A percentile compares a stretch with the other conserved stretches of the same genome.
Conservation (phyloP, 1,139 yeast species). For the Yamadazyma triangularis region DNA sequence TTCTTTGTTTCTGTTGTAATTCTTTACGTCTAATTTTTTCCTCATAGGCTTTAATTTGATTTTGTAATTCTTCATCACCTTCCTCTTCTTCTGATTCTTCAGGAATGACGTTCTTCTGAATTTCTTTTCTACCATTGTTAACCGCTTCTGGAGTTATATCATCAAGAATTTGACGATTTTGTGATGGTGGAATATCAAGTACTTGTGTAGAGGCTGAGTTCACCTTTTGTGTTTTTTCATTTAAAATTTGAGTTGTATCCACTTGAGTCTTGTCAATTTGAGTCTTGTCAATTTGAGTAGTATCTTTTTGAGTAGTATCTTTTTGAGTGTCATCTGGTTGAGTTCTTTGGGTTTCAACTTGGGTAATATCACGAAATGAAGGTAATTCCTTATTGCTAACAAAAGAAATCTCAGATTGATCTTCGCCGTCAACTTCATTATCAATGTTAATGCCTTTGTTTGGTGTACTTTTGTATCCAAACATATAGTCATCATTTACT, state of each 20-base stretch:
- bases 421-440: conserved; percentile 4
- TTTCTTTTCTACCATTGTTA: conserved; percentile 19
- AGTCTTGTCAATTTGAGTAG: conserved; percentile 7
- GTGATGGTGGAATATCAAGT: neutral
- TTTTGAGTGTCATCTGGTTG: conserved; percentile 4
- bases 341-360: neutral
- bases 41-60: conserved; percentile 31
- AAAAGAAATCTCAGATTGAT: conserved; percentile 1
- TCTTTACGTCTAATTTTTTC: conserved; percentile 37
- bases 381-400: conserved; percentile 9
- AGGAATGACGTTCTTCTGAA: conserved; percentile 11
- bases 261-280: conserved; percentile 7
- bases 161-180: conserved; percentile 16
- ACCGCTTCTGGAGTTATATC: conserved; percentile 25
- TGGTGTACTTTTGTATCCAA: conserved; percentile 18
- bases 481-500: conserved; percentile 34
- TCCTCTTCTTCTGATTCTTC: conserved; percentile 19
- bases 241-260: conserved; percentile 10
- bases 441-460: conserved; percentile 8
- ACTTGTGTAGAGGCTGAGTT: conserved; percentile 7
- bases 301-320: conserved; percentile 7
- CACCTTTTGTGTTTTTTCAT: conserved; percentile 8
- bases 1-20: conserved; percentile 30
- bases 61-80: conserved; percentile 24
- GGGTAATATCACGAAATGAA: conserved; percentile 18